phyloP scores from a whole-genome alignment of 129 eudicot genomes.

The Flaveria brownii region DNA sequence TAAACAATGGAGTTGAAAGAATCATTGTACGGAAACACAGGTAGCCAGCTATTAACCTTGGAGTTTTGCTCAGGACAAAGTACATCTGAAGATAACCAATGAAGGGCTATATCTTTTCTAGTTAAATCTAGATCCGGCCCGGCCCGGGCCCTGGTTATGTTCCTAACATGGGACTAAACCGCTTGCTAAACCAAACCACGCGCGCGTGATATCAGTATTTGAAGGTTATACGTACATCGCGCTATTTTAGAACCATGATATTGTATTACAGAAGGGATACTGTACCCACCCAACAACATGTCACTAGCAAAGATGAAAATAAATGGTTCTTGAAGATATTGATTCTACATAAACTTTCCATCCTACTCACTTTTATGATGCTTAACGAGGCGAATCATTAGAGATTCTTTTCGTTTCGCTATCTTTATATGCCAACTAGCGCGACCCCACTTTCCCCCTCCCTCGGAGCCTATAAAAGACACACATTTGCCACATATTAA shows the following conservation, averaged over 20 bases:
- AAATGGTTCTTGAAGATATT: slow-evolving; percentile 32
- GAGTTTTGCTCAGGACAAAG: slow-evolving; percentile 45
- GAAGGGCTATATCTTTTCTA: slow-evolving; percentile 32
- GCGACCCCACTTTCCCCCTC: slow-evolving; percentile 42
- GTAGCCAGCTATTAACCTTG: slow-evolving; percentile 48
- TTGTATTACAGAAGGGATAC: slow-evolving; percentile 5
- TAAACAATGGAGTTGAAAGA: neutral
- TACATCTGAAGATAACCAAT: slow-evolving; percentile 36
- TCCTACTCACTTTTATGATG: slow-evolving; percentile 40
- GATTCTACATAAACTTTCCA: slow-evolving; percentile 31
- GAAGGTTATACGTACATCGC: too few species aligned
- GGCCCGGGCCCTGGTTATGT: slow-evolving; percentile 23
- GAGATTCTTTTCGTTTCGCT: slow-evolving; percentile 35
- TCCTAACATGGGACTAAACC: too few species aligned
- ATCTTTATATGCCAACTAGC: slow-evolving; percentile 57
- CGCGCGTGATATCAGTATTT: too few species aligned
- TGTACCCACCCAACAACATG: slow-evolving; percentile 7
- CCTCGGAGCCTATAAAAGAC: slow-evolving; percentile 61
- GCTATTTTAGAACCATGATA: too few species aligned
- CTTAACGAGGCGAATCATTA: slow-evolving; percentile 39
- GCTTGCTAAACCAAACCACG: too few species aligned
- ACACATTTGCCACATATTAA: slow-evolving; percentile 39
- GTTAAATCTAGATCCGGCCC: slow-evolving; percentile 26
- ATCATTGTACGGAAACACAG: slow-evolving; percentile 51
- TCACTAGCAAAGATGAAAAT: slow-evolving; percentile 20